Evolutionary conservation across 352 stramenopile species (phyloP).

Genomic region (Plasmopara viticola): DNA sequence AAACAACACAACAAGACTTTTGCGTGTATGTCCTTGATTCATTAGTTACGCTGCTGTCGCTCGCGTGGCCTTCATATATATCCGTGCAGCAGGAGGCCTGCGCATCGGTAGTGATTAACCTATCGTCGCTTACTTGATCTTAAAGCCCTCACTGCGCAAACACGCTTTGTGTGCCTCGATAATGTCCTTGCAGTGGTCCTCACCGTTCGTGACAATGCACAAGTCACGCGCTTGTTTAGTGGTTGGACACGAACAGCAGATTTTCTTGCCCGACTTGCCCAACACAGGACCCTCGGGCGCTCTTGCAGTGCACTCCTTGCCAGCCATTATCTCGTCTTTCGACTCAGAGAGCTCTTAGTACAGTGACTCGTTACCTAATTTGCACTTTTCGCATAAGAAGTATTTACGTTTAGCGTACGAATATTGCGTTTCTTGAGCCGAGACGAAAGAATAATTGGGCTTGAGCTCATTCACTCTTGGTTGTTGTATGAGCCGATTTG

Average conservation of each 20-base stretch:
- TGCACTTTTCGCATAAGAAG: no score
- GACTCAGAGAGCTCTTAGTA: not conserved
- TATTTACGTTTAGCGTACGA: no score
- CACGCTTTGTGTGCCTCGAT: constrained; percentile 98
- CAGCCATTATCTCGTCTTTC: constrained; percentile 34
- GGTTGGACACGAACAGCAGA: constrained; percentile 97
- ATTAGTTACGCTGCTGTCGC: constrained; percentile 18
- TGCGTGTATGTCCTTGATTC: constrained; percentile 2
- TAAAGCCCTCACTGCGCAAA: constrained; percentile 94
- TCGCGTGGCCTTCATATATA: constrained; percentile 26
- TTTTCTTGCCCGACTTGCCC: constrained; percentile 96
- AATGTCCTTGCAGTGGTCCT: constrained; percentile 90
- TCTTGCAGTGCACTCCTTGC: constrained; percentile 31
- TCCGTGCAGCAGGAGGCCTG: constrained; percentile 7
- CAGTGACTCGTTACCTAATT: no score
- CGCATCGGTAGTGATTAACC: not conserved
- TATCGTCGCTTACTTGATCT: constrained; percentile 66
- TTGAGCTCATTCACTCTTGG: no score
- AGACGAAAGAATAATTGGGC: no score
- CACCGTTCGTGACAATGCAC: constrained; percentile 88
- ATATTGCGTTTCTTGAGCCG: no score
- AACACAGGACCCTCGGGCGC: constrained; percentile 39
- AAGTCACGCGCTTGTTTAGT: constrained; percentile 92
- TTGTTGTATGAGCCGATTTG: no score
- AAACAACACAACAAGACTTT: constrained; percentile 6